A percentile compares a stretch with the other conserved stretches of the same genome.
Evolutionary conservation across 2,329 filamentous ascomycete genomes (phyloP).

Genomic region (Akanthomyces muscarius): DNA sequence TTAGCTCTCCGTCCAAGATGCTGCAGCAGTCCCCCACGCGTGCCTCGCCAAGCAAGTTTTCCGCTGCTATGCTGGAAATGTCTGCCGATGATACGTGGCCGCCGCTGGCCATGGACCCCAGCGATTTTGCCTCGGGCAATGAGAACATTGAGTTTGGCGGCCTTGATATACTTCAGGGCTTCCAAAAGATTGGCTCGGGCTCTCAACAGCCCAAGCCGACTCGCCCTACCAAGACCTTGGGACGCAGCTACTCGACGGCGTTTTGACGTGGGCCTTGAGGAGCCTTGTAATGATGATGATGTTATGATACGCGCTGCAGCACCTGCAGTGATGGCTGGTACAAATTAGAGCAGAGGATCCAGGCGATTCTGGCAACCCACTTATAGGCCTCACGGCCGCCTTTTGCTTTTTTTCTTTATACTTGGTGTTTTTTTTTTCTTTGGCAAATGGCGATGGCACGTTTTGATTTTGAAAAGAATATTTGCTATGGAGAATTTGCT

Average conservation of each 20-base stretch:
- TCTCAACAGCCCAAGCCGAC: conserved; percentile 30
- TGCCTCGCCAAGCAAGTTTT: conserved; percentile 51
- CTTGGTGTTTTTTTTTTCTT: background rate
- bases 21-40: conserved; percentile 34
- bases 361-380: conserved; percentile 13
- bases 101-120: conserved; percentile 31
- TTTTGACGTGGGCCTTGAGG: conserved; percentile 22
- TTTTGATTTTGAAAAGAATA: conserved; percentile 24
- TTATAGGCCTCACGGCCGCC: conserved; percentile 12
- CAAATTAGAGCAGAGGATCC: conserved; percentile 15
- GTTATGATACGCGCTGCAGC: conserved; percentile 8
- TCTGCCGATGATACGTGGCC: conserved; percentile 38
- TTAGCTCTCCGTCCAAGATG: conserved; percentile 54
- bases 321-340: conserved; percentile 7
- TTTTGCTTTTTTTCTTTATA: conserved; percentile 1
- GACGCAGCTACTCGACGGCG: conserved; percentile 35
- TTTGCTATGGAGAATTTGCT: conserved; percentile 2
- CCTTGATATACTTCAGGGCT: conserved; percentile 71
- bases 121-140: conserved; percentile 37
- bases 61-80: conserved; percentile 30
- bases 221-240: conserved; percentile 31
- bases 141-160: conserved; percentile 54
- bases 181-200: conserved; percentile 65
- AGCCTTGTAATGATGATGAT: conserved; percentile 21
- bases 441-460: conserved; percentile 3